Conservation (phyloP, 192 early-diverging fungal species). For the Entrophospora sp. region DNA sequence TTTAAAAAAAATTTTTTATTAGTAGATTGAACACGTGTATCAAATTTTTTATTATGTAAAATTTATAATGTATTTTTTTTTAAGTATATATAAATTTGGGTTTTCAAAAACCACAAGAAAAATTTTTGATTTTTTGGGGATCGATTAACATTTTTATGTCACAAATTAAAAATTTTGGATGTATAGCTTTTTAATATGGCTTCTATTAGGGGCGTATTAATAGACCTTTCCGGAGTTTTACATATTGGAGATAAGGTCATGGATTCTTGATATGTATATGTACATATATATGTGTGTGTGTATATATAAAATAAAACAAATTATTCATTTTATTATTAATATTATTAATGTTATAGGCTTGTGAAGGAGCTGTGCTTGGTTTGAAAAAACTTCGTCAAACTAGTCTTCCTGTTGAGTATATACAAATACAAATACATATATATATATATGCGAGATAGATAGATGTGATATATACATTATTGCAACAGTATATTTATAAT, state of each 20-base stretch:
- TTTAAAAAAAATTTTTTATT: too few relatives aligned
- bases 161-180: neutral
- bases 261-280: too few relatives aligned
- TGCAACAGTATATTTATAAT: neutral
- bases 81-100: too few relatives aligned
- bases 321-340: neutral
- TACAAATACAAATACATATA: neutral
- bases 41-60: too few relatives aligned
- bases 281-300: too few relatives aligned
- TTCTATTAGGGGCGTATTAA: conserved; percentile 47
- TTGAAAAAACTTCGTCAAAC: conserved; percentile 50
- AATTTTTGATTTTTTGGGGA: too few relatives aligned
- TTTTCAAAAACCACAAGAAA: too few relatives aligned
- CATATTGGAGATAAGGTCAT: conserved; percentile 63
- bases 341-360: neutral
- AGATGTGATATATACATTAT: neutral
- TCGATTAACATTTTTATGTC: too few relatives aligned
- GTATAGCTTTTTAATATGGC: neutral
- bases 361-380: conserved; percentile 51
- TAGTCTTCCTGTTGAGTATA: conserved; percentile 38
- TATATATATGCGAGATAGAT: neutral
- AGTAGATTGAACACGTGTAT: too few relatives aligned
- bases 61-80: too few relatives aligned
- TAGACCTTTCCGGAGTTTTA: conserved; percentile 74
- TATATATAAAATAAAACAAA: neutral